Evolutionary conservation across 306 rosid genomes (phyloP), one percentile per base, ranked within the genome.

Genomic region (Casuarina equisetifolia): DNA sequence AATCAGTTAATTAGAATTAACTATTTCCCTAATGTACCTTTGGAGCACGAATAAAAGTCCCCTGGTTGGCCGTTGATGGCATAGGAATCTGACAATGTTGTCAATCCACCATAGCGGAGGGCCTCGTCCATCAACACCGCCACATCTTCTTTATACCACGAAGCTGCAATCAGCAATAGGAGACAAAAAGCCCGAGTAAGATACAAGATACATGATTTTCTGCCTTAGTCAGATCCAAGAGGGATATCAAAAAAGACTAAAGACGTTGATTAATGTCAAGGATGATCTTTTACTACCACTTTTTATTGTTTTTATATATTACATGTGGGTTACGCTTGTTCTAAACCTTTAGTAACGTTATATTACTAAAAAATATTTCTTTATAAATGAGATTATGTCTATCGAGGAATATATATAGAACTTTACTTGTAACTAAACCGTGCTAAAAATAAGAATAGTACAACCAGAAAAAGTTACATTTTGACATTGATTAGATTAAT

Each of bases 11-110:
- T 16, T 4, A 2, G 3, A 64, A 13, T 38, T 57, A 10, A n/a
- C 35, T 7, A 17, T 13, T 62, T 62, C 19, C 16, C 3, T 62
- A 5, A 36, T 5, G 11, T 49, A 74, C 88, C 85, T 38, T 5
- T 70, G 57, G 88, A 84, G 76, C 82, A 84, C 12, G 68, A 72
- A 20, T 45, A 81, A 4, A 77, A 66, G 64, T 84, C 85, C 43
- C 88, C 88, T 0, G 85, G 88, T 64, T 84, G 78, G 39, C 88
- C 85, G 44, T 84, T 84, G 6, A 84, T 81, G 25, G 85, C 68
- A 45, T 61, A 36, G 63, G 88, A 82, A 74, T 84, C 85, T 17
- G 88, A 84, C 2, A 13, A 8, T 15, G 72, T 78, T 10, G 87
- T 67, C 15, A 67, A 42, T 42, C 71, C 71, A 17, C 71, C 71